These are phyloP conservation scores for Talaromyces nanjingensis DNA, from an alignment of 495 filamentous ascomycete genomes.

Conservation along the genomic window DNA sequence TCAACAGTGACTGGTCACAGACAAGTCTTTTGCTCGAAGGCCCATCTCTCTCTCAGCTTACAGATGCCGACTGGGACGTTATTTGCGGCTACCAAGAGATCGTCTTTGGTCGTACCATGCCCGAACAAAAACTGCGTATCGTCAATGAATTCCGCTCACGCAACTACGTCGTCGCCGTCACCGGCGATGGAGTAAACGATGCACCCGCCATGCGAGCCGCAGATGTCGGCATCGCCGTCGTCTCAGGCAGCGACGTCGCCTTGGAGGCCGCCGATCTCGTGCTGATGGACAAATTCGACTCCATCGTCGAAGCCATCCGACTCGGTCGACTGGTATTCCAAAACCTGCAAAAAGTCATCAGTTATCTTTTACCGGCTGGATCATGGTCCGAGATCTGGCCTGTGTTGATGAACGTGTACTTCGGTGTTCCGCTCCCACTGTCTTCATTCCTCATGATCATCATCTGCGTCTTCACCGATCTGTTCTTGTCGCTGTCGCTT, in stretches of 20 bases:
- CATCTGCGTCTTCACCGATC: conserved; percentile 59
- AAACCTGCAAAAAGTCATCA: conserved; percentile 50
- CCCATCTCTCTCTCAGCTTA: conserved; percentile 49
- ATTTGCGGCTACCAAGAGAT: conserved; percentile 55
- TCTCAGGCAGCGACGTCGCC: conserved; percentile 51
- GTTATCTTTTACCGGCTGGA: conserved; percentile 55
- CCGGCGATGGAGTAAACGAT: conserved; percentile 55
- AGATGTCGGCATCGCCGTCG: conserved; percentile 48
- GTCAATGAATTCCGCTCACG: conserved; percentile 56
- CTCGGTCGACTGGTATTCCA: conserved; percentile 49
- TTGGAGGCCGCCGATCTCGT: conserved; percentile 69
- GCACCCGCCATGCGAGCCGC: conserved; percentile 49
- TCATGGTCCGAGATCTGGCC: conserved; percentile 67
- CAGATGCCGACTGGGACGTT: conserved; percentile 48
- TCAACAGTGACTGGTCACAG: conserved; percentile 5
- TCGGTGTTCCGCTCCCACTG: conserved; percentile 61
- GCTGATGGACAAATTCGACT: conserved; percentile 57
- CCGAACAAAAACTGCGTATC: conserved; percentile 71
- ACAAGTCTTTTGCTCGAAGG: conserved; percentile 37
- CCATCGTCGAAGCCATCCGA: conserved; percentile 61
- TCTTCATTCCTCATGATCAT: conserved; percentile 65
- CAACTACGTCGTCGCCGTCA: conserved; percentile 42
- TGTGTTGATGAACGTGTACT: conserved; percentile 57
- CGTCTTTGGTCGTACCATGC: conserved; percentile 67
- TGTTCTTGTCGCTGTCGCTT: conserved; percentile 31